phyloP scores from a whole-genome alignment of 352 stramenopile species.

The Phytopythium mirpurense region DNA sequence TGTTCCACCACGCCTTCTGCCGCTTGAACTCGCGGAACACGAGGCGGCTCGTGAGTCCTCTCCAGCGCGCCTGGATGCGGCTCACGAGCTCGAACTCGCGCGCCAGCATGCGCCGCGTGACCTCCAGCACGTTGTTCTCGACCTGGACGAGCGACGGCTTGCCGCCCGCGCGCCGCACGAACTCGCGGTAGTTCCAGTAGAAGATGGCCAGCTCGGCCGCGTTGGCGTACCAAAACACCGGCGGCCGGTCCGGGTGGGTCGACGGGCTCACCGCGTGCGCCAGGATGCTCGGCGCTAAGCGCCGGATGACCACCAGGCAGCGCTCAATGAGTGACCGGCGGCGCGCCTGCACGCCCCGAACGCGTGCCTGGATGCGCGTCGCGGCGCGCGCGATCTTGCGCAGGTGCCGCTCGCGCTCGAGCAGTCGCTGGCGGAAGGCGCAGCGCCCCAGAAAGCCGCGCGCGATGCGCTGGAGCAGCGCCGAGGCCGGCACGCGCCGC shows the following conservation, averaged over 20 bases:
- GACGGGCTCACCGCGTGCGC: slow-evolving; percentile 21
- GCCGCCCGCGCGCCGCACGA: slow-evolving; percentile 54
- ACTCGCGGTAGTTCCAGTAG: slow-evolving; percentile 76
- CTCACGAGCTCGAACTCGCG: slow-evolving; percentile 61
- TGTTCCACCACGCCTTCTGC: slow-evolving; percentile 53
- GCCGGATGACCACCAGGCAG: slow-evolving; percentile 52
- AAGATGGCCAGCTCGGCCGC: slow-evolving; percentile 49
- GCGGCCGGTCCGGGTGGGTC: slow-evolving; percentile 23
- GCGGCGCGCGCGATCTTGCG: slow-evolving; percentile 45
- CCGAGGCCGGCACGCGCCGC: slow-evolving; percentile 38
- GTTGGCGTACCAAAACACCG: slow-evolving; percentile 82
- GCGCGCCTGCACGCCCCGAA: slow-evolving; percentile 58
- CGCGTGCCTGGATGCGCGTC: slow-evolving; percentile 49
- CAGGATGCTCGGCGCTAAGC: slow-evolving; percentile 51
- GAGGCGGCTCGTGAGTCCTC: slow-evolving; percentile 51
- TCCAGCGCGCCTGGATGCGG: slow-evolving; percentile 66
- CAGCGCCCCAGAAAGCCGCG: slow-evolving; percentile 55
- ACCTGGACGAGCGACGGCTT: slow-evolving; percentile 62
- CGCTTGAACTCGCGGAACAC: slow-evolving; percentile 64
- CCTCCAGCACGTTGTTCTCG: slow-evolving; percentile 70
- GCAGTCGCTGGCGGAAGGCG: slow-evolving; percentile 37
- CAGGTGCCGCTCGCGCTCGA: slow-evolving; percentile 43
- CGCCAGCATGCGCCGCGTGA: slow-evolving; percentile 51
- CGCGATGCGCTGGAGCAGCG: slow-evolving; percentile 56
- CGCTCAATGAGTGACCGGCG: slow-evolving; percentile 54